These are phyloP conservation scores for Calonectria hongkongensis DNA, from an alignment of 2,329 filamentous ascomycete species.

Conservation along the genomic window DNA sequence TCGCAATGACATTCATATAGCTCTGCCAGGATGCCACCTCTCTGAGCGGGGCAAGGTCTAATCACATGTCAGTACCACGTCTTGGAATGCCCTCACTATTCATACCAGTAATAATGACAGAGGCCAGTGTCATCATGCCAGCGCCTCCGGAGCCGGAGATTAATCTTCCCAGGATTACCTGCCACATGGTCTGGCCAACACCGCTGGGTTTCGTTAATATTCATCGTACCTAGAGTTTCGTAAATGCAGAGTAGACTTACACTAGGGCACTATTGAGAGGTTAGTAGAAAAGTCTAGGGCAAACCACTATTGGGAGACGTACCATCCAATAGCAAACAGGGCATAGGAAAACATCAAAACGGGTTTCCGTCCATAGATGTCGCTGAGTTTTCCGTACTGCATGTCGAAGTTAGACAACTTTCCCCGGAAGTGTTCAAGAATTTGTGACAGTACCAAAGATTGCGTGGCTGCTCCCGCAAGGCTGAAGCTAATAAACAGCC, in stretches of 20 bases:
- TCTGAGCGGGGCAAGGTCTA: conserved; percentile 70
- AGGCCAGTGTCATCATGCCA: conserved; percentile 70
- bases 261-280: conserved; percentile 39
- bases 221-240: neutral
- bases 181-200: conserved; percentile 65
- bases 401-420: neutral
- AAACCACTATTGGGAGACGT: conserved; percentile 41
- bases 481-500: conserved; percentile 58
- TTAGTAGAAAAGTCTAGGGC: conserved; percentile 24
- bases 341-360: conserved; percentile 54
- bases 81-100: neutral
- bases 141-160: conserved; percentile 72
- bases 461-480: conserved; percentile 58
- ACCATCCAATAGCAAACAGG: conserved; percentile 61
- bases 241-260: conserved; percentile 22
- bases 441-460: conserved; percentile 62
- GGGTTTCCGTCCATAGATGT: conserved; percentile 55
- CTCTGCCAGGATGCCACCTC: conserved; percentile 73
- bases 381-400: conserved; percentile 56
- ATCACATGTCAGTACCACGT: conserved; percentile 7
- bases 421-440: neutral
- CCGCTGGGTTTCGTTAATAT: conserved; percentile 55
- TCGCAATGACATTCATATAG: conserved; percentile 72
- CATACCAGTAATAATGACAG: conserved; percentile 71
- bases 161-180: conserved; percentile 70